Conservation (phyloP, 192 early-diverging fungal species). For the Pilaira anomala region DNA sequence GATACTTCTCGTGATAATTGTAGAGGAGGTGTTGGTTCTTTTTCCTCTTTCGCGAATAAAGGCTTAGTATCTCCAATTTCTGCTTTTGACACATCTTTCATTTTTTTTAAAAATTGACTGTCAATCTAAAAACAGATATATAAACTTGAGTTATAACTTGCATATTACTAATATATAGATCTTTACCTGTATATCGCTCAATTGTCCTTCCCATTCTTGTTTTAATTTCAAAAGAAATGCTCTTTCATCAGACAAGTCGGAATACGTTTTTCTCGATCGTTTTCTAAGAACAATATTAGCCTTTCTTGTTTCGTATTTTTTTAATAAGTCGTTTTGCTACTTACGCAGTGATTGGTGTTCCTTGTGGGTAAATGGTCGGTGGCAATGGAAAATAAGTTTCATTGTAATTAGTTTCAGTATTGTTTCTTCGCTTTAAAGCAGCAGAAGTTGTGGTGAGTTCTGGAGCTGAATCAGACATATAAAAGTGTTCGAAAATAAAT, state of each 20-base stretch:
- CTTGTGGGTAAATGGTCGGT: neutral
- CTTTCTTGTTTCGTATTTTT: too few species aligned
- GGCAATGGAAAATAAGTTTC: neutral
- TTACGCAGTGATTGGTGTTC: neutral
- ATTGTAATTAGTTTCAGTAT: slow-evolving; percentile 7
- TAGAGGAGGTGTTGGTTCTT: neutral
- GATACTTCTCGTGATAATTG: too few species aligned
- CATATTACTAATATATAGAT: neutral
- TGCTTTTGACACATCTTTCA: neutral
- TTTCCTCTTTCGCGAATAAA: neutral
- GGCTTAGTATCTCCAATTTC: neutral
- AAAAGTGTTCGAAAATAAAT: too few species aligned
- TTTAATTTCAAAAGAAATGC: neutral
- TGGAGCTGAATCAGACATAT: too few species aligned
- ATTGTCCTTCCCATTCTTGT: neutral
- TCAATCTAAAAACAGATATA: neutral
- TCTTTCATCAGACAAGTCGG: neutral
- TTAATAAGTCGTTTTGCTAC: neutral
- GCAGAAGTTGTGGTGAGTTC: too few species aligned
- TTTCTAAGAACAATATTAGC: neutral
- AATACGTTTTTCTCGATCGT: neutral
- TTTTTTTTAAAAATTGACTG: neutral
- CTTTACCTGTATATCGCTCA: neutral
- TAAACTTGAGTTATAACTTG: neutral
- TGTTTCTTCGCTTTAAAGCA: too few species aligned